A percentile compares a stretch with the other conserved stretches of the same genome.
Evolutionary conservation across 2,329 filamentous ascomycete species (phyloP).

Genomic region (Hypoxylon sp.): DNA sequence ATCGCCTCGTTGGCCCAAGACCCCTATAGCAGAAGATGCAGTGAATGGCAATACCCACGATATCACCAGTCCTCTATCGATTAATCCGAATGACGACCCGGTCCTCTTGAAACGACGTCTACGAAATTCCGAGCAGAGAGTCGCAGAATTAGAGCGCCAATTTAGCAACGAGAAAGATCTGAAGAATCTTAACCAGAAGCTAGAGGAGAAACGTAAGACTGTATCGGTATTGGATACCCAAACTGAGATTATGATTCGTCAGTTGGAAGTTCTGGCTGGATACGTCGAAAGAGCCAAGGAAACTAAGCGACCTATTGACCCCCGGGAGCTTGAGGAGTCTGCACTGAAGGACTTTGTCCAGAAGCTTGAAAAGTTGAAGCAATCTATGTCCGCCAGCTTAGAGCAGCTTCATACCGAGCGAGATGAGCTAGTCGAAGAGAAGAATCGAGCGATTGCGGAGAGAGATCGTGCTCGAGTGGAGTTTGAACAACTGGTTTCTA

Average conservation of each 20-base stretch:
- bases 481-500: constrained; percentile 93
- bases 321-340: constrained; percentile 86
- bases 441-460: constrained; percentile 83
- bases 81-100: constrained; percentile 74
- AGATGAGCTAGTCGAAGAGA: constrained; percentile 87
- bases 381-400: constrained; percentile 70
- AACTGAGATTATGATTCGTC: constrained; percentile 93
- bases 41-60: constrained; percentile 67
- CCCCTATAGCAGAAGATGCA: constrained; percentile 72
- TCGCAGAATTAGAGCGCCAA: constrained; percentile 88
- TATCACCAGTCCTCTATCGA: constrained; percentile 79
- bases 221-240: constrained; percentile 95
- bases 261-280: constrained; percentile 89
- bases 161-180: constrained; percentile 76
- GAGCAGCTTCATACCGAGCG: constrained; percentile 78
- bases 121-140: constrained; percentile 84
- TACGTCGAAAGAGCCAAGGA: constrained; percentile 91
- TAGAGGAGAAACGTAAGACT: constrained; percentile 94
- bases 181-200: constrained; percentile 86
- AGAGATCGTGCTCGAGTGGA: constrained; percentile 95
- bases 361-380: constrained; percentile 74
- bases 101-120: constrained; percentile 81
- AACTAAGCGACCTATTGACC: constrained; percentile 83
- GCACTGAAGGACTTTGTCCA: constrained; percentile 93
- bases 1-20: constrained; percentile 80